Evolutionary conservation across 495 filamentous ascomycete genomes (phyloP), one percentile per base, ranked within the genome.

Genomic region (Penicillium turbatum): DNA sequence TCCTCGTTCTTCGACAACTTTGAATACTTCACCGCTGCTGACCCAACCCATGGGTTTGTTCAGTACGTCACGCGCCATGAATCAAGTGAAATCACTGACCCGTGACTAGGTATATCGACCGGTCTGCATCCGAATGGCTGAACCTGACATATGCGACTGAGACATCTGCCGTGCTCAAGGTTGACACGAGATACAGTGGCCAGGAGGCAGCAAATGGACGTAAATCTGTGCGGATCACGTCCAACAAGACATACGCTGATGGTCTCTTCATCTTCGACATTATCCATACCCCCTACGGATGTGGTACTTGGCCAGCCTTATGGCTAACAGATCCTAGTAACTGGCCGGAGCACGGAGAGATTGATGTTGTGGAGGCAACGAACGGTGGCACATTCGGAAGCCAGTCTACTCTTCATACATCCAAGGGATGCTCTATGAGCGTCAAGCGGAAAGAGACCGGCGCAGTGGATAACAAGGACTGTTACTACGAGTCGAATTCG

Each of bases 321-420:
- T 85, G 82, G 82, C 65, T 84, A 17, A 79, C 79, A 6, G 80
- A 73, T 2, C 77, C 79, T 1, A 53, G 65, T 11, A 72, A 78
- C 26, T 84, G 81, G 82, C 81, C 81, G 8, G 51, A 43, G 3
- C 48, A 72, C 50, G 71, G 72, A 13, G 72, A 75, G 37, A 75
- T 75, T 15, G 71, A 75, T 49, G 56, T 74, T 16, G 55, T 75
- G 36, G 72, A 74, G 48, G 55, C 61, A 1, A 63, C 65, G 19
- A 75, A 75, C 35, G 55, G 59, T 13, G 70, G 60, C 5, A 67
- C 61, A 0, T 51, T 60, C 19, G 72, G 72, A 12, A 64, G 60
- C 37, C 50, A 64, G 34, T 61, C 67, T 49, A 73, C 72, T 2
- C 55, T 75, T 10, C 71, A 75, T 43, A 69, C 71, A 13, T 54